Conservation (phyloP, 306 rosid species). For the Adenanthera pavonina region DNA sequence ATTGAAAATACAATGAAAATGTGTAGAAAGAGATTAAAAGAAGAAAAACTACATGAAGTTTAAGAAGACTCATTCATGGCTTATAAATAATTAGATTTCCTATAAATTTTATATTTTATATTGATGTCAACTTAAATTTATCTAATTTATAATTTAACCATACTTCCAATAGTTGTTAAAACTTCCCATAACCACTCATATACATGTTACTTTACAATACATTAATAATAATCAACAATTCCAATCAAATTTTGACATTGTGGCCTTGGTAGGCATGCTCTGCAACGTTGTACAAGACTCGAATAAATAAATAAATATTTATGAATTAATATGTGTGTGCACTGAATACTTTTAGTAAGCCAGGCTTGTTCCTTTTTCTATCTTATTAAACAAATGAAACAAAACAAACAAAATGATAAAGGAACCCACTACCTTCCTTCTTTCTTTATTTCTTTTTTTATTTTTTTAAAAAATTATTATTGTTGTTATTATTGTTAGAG, state of each 20-base stretch:
- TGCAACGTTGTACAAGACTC: not conserved
- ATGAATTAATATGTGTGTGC: slow-evolving; percentile 28
- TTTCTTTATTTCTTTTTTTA: not conserved
- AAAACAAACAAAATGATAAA: slow-evolving; percentile 46
- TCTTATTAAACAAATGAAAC: not conserved
- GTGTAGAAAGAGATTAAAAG: no score
- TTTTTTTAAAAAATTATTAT: slow-evolving; percentile 11
- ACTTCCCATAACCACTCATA: not conserved
- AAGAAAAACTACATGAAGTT: no score
- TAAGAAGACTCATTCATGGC: no score
- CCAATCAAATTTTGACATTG: not conserved
- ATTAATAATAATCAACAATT: not conserved
- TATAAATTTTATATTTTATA: no score
- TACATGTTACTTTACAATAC: not conserved
- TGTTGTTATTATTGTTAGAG: not conserved
- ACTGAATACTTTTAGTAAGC: slow-evolving; percentile 43
- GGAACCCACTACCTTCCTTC: slow-evolving; percentile 44
- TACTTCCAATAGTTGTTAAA: not conserved
- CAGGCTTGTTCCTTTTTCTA: slow-evolving; percentile 20
- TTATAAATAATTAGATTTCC: no score
- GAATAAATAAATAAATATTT: not conserved
- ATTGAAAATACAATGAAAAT: no score
- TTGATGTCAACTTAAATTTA: no score
- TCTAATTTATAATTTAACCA: not conserved
- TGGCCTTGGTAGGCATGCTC: slow-evolving; percentile 7